Conservation (phyloP, 2,329 filamentous ascomycete genomes). For the Alternaria novae-zelandiae region DNA sequence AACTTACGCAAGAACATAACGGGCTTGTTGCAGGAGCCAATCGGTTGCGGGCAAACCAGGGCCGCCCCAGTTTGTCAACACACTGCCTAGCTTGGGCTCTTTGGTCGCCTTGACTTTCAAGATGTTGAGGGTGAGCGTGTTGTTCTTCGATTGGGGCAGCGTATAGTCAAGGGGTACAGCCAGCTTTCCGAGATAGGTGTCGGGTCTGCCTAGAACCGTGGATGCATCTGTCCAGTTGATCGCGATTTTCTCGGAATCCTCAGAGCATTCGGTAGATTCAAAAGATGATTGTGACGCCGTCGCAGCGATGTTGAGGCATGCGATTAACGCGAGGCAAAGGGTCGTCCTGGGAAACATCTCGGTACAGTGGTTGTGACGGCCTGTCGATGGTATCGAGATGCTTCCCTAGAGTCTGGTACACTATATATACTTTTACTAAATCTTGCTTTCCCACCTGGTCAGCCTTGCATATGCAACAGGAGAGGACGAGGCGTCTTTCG, state of each 20-base stretch:
- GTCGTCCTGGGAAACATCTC: background rate
- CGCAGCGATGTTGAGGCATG: background rate
- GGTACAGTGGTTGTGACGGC: background rate
- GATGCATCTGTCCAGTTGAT: background rate
- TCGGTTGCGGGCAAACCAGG: background rate
- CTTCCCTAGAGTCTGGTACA: no score
- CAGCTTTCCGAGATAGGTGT: background rate
- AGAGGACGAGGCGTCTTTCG: background rate
- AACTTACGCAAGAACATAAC: background rate
- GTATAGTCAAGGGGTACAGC: background rate
- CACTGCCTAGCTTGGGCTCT: background rate
- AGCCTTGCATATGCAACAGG: background rate
- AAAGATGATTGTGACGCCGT: background rate
- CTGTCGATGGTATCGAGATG: no score
- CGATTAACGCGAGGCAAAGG: background rate
- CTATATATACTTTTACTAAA: background rate
- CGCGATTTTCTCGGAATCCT: background rate
- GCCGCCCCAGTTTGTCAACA: background rate
- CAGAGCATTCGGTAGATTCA: background rate
- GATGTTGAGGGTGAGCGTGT: background rate
- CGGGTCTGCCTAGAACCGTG: background rate
- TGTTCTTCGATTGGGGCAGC: background rate
- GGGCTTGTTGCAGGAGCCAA: background rate
- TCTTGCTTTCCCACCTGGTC: background rate
- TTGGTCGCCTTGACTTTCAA: background rate